Percentiles rank a stretch among this genome's conserved stretches.
Evolutionary conservation across 768 basidiomycete genomes (phyloP).

Genomic region (Boletus insuetus): DNA sequence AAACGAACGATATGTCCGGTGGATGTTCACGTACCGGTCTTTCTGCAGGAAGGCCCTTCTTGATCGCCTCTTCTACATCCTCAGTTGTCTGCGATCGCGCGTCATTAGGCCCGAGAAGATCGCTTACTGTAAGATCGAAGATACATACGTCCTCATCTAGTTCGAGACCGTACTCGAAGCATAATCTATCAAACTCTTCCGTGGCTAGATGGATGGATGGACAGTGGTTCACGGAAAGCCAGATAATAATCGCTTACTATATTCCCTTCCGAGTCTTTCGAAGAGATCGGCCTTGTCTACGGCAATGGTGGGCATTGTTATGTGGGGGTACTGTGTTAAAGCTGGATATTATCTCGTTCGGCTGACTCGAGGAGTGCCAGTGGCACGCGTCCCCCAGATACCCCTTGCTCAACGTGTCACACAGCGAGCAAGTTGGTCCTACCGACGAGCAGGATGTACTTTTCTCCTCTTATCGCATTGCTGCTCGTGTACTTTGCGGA

Average conservation of each 20-base stretch:
- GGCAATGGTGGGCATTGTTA: conserved; percentile 86
- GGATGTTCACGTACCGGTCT: conserved; percentile 58
- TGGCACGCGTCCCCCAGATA: conserved; percentile 19
- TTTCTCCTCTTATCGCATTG: conserved; percentile 5
- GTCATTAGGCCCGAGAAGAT: neutral
- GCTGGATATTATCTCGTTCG: no score
- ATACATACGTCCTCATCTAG: conserved; percentile 91
- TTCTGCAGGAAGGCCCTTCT: conserved; percentile 81
- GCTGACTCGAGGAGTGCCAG: neutral
- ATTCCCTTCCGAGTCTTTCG: conserved; percentile 77
- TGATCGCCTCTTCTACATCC: conserved; percentile 78
- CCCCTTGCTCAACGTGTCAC: conserved; percentile 5
- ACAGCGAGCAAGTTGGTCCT: neutral
- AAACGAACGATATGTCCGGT: neutral
- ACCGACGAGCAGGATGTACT: conserved; percentile 4
- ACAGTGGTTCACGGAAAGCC: conserved; percentile 9
- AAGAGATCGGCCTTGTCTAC: conserved; percentile 96
- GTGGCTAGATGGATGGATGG: conserved; percentile 54
- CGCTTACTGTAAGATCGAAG: neutral
- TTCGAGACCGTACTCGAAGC: conserved; percentile 97
- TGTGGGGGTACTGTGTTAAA: neutral
- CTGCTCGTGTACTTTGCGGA: conserved; percentile 10
- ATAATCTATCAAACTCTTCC: conserved; percentile 91
- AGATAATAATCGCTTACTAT: conserved; percentile 50
- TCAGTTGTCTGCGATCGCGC: conserved; percentile 69